These are phyloP conservation scores for Conticribra weissflogii DNA, from an alignment of 108 stramenopile species.

Conservation along the genomic window DNA sequence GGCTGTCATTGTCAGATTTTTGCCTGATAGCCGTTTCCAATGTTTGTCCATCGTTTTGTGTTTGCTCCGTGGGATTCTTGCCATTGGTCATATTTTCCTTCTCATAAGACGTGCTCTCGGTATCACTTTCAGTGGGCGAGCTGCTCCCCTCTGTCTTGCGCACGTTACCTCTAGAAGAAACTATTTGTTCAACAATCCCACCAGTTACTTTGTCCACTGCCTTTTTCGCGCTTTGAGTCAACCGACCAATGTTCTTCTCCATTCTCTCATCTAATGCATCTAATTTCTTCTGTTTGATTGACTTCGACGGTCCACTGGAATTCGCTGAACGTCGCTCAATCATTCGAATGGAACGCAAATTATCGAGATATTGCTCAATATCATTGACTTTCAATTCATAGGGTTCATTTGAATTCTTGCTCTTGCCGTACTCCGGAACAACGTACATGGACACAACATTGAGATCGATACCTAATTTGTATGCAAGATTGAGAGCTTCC, in stretches of 20 bases:
- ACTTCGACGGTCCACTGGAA: conserved; percentile 1
- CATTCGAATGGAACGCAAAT: conserved; percentile 29
- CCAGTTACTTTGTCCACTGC: conserved; percentile 20
- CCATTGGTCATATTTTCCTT: no score
- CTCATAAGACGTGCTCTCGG: no score
- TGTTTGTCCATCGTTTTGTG: no score
- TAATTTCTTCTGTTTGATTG: conserved; percentile 17
- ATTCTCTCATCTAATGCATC: conserved; percentile 34
- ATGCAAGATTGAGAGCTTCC: conserved; percentile 38
- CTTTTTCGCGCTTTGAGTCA: conserved; percentile 29
- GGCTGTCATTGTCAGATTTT: no score
- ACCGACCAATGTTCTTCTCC: conserved; percentile 39
- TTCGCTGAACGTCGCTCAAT: conserved; percentile 11
- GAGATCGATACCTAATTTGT: conserved; percentile 39
- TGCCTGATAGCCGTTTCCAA: no score
- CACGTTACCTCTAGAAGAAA: conserved; percentile 12
- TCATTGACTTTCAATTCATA: conserved; percentile 32
- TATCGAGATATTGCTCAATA: conserved; percentile 33
- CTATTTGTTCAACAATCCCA: conserved; percentile 14
- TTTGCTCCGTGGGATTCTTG: no score
- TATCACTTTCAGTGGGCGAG: neutral
- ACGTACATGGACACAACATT: conserved; percentile 28
- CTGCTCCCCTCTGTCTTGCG: neutral
- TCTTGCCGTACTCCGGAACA: conserved; percentile 4
- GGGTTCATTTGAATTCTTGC: conserved; percentile 17